Evolutionary conservation across 495 filamentous ascomycete genomes (phyloP), one percentile per base, ranked within the genome.

Genomic region (Aspergillus haitiensis): DNA sequence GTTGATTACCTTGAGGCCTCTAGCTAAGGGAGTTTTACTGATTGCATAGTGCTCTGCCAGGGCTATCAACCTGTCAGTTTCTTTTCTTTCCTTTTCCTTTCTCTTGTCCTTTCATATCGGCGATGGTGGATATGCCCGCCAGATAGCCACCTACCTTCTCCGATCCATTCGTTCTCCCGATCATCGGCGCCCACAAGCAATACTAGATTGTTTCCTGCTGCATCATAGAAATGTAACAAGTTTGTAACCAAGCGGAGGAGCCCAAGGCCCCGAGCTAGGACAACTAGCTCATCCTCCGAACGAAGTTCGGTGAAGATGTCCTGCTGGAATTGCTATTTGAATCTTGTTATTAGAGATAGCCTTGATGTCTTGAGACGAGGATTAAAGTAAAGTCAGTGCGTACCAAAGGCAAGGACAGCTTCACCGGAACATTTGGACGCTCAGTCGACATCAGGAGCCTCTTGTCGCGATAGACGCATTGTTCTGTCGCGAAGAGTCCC

Each of bases 191-290:
- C 91, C 37, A 98, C 84, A 44, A 98, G 71, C 58, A 98, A 75
- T 33, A 98, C 85, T 46, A 98, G 72, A 70, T 97, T 97, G 72
- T 93, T 93, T 6, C 95, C 94, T 7, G 92, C 91, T 3, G 91
- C 93, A 81, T 98, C 94, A 75, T 96, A 96, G 18, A 92, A 91
- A 71, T 98, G 95, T 36, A 98, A 84, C 8, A 98, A 84, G 70
- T 97, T 98, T 13, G 92, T 95, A 59, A 97, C 84, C 15, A 98
- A 78, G 50, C 91, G 91, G 55, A 97, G 82, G 15, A 98, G 86
- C 54, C 94, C 94, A 15, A 98, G 86, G 64, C 94, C 94, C 54
- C 93, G 89, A 3, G 93, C 93, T 39, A 97, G 81, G 42, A 98
- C 79, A 65, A 97, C 86, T 62, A 98, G 86, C 74, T 93, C 90